Evolutionary conservation across 1,139 yeast species (phyloP).

Genomic region (Saccharomyces hybrid): DNA sequence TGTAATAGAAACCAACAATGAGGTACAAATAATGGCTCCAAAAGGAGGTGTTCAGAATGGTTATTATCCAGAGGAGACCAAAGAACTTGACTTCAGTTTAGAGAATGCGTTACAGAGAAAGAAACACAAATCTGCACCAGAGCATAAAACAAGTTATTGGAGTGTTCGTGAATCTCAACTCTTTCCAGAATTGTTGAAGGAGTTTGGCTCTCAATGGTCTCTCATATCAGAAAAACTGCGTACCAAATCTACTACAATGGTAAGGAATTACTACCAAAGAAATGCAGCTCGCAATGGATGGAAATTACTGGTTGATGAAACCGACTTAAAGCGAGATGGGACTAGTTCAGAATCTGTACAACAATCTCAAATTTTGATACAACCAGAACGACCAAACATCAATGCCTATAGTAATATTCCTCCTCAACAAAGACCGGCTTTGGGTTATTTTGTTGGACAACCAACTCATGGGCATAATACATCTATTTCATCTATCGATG

Average conservation of each 20-base stretch:
- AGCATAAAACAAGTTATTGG: slow-evolving; percentile 70
- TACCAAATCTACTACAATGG: slow-evolving; percentile 83
- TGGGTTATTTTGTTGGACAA: slow-evolving; percentile 20
- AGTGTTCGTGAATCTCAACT: slow-evolving; percentile 70
- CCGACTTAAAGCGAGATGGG: slow-evolving; percentile 21
- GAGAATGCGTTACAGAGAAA: slow-evolving; percentile 18
- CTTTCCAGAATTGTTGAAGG: slow-evolving; percentile 58
- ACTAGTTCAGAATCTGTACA: slow-evolving; percentile 20
- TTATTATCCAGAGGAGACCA: not conserved
- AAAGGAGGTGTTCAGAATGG: not conserved
- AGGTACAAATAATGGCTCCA: not conserved
- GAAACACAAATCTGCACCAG: slow-evolving; percentile 20
- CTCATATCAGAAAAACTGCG: slow-evolving; percentile 62
- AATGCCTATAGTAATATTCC: slow-evolving; percentile 18
- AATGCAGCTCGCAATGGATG: slow-evolving; percentile 63
- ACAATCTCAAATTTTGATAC: slow-evolving; percentile 22
- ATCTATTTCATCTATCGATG: slow-evolving; percentile 2
- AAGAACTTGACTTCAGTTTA: not conserved
- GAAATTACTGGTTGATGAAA: slow-evolving; percentile 32
- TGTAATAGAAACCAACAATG: not conserved
- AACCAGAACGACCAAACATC: slow-evolving; percentile 13
- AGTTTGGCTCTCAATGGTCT: slow-evolving; percentile 77
- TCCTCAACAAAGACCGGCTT: slow-evolving; percentile 26
- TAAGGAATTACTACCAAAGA: slow-evolving; percentile 68
- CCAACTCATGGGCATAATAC: slow-evolving; percentile 4